Conservation (phyloP, 2,329 filamentous ascomycete species). For the Clonostachys byssicola region DNA sequence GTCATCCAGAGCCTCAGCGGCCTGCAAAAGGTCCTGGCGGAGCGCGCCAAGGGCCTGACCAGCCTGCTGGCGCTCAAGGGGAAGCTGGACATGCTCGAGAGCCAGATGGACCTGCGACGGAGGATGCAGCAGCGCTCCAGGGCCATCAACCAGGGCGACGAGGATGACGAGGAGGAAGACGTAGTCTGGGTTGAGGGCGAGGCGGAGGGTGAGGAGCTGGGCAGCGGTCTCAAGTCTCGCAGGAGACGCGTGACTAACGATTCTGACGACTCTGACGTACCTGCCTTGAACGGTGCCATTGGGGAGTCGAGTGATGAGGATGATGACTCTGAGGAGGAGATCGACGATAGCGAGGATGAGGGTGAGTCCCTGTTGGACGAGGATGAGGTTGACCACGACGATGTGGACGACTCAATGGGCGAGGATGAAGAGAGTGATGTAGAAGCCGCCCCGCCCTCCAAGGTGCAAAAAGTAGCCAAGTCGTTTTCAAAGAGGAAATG, state of each 20-base stretch:
- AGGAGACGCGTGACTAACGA: slow-evolving; percentile 40
- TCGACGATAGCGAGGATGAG: slow-evolving; percentile 38
- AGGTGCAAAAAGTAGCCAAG: slow-evolving; percentile 33
- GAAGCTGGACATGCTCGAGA: slow-evolving; percentile 89
- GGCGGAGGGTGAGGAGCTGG: slow-evolving; percentile 32
- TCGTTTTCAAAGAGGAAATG: slow-evolving; percentile 29
- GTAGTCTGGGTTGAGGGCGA: slow-evolving; percentile 88
- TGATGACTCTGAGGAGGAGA: slow-evolving; percentile 35
- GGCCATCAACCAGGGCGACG: slow-evolving; percentile 36
- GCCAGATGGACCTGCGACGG: slow-evolving; percentile 78
- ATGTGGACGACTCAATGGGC: slow-evolving; percentile 47
- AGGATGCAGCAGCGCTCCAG: slow-evolving; percentile 51
- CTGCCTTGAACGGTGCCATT: slow-evolving; percentile 47
- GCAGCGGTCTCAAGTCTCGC: slow-evolving; percentile 14
- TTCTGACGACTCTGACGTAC: slow-evolving; percentile 55
- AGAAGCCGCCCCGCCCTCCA: slow-evolving; percentile 41
- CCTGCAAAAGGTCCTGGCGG: slow-evolving; percentile 81
- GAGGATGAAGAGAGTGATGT: slow-evolving; percentile 52
- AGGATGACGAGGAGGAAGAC: slow-evolving; percentile 57
- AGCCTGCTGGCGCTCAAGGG: slow-evolving; percentile 87
- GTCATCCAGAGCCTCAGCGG: slow-evolving; percentile 73
- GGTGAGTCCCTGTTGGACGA: slow-evolving; percentile 49
- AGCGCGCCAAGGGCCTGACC: slow-evolving; percentile 77
- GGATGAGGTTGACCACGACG: slow-evolving; percentile 56
- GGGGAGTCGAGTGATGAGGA: slow-evolving; percentile 59